Evolutionary conservation across 2,329 filamentous ascomycete genomes (phyloP).

Genomic region (Colletotrichum shisoi): DNA sequence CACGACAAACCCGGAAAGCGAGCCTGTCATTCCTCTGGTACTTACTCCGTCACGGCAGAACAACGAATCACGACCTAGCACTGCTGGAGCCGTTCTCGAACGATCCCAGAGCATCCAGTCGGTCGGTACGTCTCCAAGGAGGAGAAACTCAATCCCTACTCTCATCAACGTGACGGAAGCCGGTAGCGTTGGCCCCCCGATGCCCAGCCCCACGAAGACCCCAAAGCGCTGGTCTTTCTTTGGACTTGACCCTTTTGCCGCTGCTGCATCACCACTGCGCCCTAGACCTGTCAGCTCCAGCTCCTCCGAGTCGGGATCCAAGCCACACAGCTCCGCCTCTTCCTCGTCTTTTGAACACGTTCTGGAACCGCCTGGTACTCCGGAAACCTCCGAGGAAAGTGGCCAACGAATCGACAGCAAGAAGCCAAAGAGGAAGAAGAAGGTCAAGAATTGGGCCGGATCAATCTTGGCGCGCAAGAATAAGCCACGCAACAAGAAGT

Average conservation of each 20-base stretch:
- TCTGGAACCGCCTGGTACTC: constrained; percentile 42
- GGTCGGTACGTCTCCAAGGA: constrained; percentile 52
- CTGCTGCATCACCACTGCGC: constrained; percentile 57
- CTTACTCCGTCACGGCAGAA: constrained; percentile 53
- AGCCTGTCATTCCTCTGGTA: constrained; percentile 44
- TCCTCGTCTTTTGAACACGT: constrained; percentile 51
- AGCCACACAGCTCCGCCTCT: constrained; percentile 38
- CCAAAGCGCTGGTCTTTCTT: constrained; percentile 70
- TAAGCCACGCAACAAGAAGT: constrained; percentile 56
- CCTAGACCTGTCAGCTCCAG: constrained; percentile 57
- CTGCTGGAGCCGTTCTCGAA: constrained; percentile 74
- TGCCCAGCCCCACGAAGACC: constrained; percentile 60
- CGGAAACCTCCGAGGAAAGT: constrained; percentile 42
- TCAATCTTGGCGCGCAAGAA: constrained; percentile 71
- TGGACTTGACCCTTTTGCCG: constrained; percentile 63
- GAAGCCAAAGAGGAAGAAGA: constrained; percentile 69
- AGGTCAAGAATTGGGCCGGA: constrained; percentile 77
- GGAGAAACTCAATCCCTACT: constrained; percentile 68
- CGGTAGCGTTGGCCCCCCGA: constrained; percentile 46
- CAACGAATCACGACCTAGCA: constrained; percentile 69
- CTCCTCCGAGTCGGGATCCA: constrained; percentile 53
- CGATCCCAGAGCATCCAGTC: constrained; percentile 52
- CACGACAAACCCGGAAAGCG: constrained; percentile 31
- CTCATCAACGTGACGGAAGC: constrained; percentile 55
- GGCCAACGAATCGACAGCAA: constrained; percentile 46